Evolutionary conservation across 495 filamentous ascomycete genomes (phyloP).

Genomic region (Cairneyella variabilis): DNA sequence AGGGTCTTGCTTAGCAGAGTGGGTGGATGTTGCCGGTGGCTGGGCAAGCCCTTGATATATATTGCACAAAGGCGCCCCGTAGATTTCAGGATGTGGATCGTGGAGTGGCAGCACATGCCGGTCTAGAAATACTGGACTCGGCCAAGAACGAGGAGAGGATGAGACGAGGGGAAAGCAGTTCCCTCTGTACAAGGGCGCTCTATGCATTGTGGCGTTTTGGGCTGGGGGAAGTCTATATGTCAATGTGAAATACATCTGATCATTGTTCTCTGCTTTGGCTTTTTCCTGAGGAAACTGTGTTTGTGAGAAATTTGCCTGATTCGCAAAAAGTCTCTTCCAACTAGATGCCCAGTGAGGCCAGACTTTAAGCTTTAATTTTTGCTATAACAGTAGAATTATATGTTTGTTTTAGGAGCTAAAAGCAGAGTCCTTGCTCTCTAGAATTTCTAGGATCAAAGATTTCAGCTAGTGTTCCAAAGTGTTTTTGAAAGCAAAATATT

Average conservation of each 20-base stretch:
- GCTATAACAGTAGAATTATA: too few relatives aligned
- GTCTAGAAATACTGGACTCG: not conserved
- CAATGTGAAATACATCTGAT: conserved; percentile 20
- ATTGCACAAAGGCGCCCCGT: not conserved
- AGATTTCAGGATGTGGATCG: not conserved
- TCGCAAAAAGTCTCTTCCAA: too few relatives aligned
- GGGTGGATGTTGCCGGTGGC: conserved; percentile 96
- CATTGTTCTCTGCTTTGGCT: not conserved
- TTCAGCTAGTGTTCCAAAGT: too few relatives aligned
- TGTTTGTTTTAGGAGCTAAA: too few relatives aligned
- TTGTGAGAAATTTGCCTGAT: too few relatives aligned
- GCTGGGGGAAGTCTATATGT: conserved; percentile 6
- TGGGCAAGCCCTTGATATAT: conserved; percentile 60
- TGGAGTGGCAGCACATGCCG: not conserved
- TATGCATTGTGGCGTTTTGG: conserved; percentile 23
- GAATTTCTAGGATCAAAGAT: too few relatives aligned
- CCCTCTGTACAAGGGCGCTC: conserved; percentile 9
- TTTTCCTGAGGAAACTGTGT: too few relatives aligned
- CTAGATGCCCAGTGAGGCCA: too few relatives aligned
- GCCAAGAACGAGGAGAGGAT: not conserved
- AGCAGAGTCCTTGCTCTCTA: too few relatives aligned
- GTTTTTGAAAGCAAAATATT: too few relatives aligned
- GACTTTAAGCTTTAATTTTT: too few relatives aligned
- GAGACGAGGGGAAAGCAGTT: conserved; percentile 3
- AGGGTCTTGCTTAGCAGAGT: conserved; percentile 91